These are phyloP conservation scores for Gliomastix tumulicola DNA, from an alignment of 2,329 filamentous ascomycete species.

Conservation along the genomic window DNA sequence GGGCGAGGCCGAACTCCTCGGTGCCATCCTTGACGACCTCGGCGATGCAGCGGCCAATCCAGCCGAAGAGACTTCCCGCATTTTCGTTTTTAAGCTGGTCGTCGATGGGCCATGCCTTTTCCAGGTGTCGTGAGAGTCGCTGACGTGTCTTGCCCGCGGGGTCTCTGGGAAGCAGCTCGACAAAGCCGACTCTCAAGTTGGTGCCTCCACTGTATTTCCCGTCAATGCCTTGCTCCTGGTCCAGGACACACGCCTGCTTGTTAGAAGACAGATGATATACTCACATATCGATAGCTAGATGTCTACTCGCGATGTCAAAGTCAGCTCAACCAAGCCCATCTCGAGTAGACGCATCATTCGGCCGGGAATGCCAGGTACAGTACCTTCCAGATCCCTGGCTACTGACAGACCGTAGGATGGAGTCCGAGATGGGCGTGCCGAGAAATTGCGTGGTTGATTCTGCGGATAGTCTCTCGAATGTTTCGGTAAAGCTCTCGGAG, in stretches of 20 bases:
- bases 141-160: slow-evolving; percentile 6
- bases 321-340: too few species aligned
- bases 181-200: slow-evolving; percentile 61
- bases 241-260: too few species aligned
- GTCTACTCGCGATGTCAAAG: slow-evolving; percentile 33
- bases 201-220: slow-evolving; percentile 50
- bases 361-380: too few species aligned
- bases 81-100: slow-evolving; percentile 69
- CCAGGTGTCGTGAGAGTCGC: slow-evolving; percentile 52
- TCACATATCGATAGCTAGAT: slow-evolving; percentile 61
- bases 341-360: too few species aligned
- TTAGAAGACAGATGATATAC: slow-evolving; percentile 13
- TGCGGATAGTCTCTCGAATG: slow-evolving; percentile 43
- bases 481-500: slow-evolving; percentile 36
- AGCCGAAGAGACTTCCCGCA: slow-evolving; percentile 68
- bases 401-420: slow-evolving; percentile 42
- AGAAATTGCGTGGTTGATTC: slow-evolving; percentile 50
- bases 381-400: too few species aligned
- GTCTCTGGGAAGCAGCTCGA: slow-evolving; percentile 46
- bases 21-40: slow-evolving; percentile 59
- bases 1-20: slow-evolving; percentile 30
- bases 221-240: slow-evolving; percentile 21
- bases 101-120: slow-evolving; percentile 68
- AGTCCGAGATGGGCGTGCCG: slow-evolving; percentile 54
- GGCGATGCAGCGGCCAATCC: slow-evolving; percentile 74